phyloP scores from a whole-genome alignment of 176 grass and related monocot genomes.

The Oryza brachyantha region DNA sequence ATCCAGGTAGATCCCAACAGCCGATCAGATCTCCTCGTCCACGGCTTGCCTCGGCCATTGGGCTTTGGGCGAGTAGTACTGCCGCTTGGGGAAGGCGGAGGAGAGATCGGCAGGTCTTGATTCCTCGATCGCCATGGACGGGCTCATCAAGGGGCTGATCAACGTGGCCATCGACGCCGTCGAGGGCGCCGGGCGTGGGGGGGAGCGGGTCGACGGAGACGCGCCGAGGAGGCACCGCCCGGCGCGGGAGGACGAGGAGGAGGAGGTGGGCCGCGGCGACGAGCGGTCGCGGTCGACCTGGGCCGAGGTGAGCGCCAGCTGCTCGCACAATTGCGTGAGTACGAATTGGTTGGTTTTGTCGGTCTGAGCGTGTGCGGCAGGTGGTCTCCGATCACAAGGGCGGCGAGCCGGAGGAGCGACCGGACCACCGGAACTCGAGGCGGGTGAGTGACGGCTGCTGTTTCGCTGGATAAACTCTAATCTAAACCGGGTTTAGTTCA shows the following conservation, averaged over 20 bases:
- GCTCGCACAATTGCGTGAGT: background rate
- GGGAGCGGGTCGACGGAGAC: conserved; percentile 15
- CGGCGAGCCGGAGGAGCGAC: conserved; percentile 2
- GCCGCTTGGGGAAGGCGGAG: too few species aligned
- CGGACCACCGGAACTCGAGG: conserved; percentile 13
- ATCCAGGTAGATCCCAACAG: conserved; percentile 54
- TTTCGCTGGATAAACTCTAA: background rate
- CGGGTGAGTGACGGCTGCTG: conserved; percentile 18
- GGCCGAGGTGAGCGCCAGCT: conserved; percentile 64
- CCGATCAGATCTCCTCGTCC: background rate
- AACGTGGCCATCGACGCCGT: conserved; percentile 62
- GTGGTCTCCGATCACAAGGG: conserved; percentile 34
- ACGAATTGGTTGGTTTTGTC: background rate
- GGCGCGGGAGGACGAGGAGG: conserved; percentile 1
- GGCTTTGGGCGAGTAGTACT: too few species aligned
- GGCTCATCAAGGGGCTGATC: conserved; percentile 76
- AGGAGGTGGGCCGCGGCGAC: conserved; percentile 40
- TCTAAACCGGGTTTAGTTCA: background rate
- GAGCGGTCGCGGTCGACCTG: conserved; percentile 74
- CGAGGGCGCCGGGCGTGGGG: conserved; percentile 16
- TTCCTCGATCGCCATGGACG: conserved; percentile 52
- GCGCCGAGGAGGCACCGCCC: conserved; percentile 40
- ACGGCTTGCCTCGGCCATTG: background rate
- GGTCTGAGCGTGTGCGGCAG: conserved; percentile 2
- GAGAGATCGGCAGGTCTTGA: background rate